Conservation (phyloP, 2,329 filamentous ascomycete genomes). For the Fulvia fulva region DNA sequence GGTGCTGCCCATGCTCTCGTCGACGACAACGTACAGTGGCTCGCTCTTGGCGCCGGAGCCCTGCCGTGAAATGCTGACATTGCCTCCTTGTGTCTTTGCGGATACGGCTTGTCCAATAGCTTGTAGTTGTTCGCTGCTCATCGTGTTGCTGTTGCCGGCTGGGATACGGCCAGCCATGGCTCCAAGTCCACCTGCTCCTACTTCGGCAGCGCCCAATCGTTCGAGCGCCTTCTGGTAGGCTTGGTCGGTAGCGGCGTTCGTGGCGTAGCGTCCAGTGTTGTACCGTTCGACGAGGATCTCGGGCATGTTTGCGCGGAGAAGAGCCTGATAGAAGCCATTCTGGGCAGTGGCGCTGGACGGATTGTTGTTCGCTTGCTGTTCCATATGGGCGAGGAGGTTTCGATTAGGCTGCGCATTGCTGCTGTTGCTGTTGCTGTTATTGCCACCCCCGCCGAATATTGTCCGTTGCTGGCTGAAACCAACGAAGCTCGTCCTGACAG, state of each 20-base stretch:
- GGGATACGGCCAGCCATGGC: slow-evolving; percentile 29
- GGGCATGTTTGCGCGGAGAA: slow-evolving; percentile 88
- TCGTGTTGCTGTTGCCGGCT: slow-evolving; percentile 36
- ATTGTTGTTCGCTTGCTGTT: slow-evolving; percentile 90
- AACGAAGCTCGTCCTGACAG: slow-evolving; percentile 21
- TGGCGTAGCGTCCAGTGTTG: slow-evolving; percentile 78
- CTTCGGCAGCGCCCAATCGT: slow-evolving; percentile 50
- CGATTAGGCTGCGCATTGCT: slow-evolving; percentile 39
- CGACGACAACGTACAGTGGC: slow-evolving; percentile 93
- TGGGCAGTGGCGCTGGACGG: slow-evolving; percentile 82
- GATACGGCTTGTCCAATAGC: slow-evolving; percentile 79
- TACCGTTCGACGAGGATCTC: slow-evolving; percentile 89
- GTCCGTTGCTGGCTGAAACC: slow-evolving; percentile 43
- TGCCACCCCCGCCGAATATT: slow-evolving; percentile 39
- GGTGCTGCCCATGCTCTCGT: slow-evolving; percentile 74
- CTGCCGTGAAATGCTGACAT: slow-evolving; percentile 53
- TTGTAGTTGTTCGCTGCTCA: slow-evolving; percentile 64
- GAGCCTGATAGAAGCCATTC: slow-evolving; percentile 87
- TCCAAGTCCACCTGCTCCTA: slow-evolving; percentile 22
- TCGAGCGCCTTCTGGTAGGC: slow-evolving; percentile 74
- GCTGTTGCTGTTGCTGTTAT: not conserved
- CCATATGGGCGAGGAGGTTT: slow-evolving; percentile 72
- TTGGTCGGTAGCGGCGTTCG: slow-evolving; percentile 71
- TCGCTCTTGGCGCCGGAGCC: slow-evolving; percentile 69
- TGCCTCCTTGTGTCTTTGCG: slow-evolving; percentile 64